phyloP scores from a whole-genome alignment of 176 grass and related monocot species.

The Miscanthus lutarioriparius region DNA sequence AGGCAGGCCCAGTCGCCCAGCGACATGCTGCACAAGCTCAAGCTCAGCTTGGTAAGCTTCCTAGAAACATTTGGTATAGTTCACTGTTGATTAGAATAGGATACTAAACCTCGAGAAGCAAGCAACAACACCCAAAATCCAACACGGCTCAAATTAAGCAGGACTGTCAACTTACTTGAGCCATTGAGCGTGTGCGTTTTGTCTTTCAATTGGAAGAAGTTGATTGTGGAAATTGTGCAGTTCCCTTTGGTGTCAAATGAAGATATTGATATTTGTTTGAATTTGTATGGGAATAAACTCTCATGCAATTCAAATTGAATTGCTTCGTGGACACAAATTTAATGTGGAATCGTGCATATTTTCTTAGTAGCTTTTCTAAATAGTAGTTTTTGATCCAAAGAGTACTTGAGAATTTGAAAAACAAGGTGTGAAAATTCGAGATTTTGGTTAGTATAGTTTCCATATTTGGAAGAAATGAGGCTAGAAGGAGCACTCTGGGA shows the following conservation, averaged over 20 bases:
- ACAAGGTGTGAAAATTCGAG: not conserved
- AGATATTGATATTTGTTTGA: not conserved
- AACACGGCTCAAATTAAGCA: not conserved
- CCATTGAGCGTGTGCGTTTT: not conserved
- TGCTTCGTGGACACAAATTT: not conserved
- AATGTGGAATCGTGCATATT: not conserved
- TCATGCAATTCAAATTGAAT: not conserved
- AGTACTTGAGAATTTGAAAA: not conserved
- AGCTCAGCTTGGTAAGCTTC: constrained; percentile 69
- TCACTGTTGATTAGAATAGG: not conserved
- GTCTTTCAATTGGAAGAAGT: not conserved
- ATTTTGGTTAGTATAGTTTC: not conserved
- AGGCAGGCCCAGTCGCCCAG: constrained; percentile 46
- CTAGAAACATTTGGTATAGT: not conserved
- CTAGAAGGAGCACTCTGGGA: not conserved
- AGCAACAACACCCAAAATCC: not conserved
- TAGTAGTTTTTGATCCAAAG: not conserved
- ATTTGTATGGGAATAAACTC: not conserved
- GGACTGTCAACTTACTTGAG: not conserved
- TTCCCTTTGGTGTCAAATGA: not conserved
- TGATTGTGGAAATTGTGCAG: not conserved
- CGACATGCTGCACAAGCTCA: constrained; percentile 84
- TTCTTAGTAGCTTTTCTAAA: not conserved
- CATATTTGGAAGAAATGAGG: not conserved
- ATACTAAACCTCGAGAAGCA: not conserved